A percentile compares a stretch with the other conserved stretches of the same genome.
phyloP scores from a whole-genome alignment of 169 alveolate genomes.

The Eimeria acervulina region DNA sequence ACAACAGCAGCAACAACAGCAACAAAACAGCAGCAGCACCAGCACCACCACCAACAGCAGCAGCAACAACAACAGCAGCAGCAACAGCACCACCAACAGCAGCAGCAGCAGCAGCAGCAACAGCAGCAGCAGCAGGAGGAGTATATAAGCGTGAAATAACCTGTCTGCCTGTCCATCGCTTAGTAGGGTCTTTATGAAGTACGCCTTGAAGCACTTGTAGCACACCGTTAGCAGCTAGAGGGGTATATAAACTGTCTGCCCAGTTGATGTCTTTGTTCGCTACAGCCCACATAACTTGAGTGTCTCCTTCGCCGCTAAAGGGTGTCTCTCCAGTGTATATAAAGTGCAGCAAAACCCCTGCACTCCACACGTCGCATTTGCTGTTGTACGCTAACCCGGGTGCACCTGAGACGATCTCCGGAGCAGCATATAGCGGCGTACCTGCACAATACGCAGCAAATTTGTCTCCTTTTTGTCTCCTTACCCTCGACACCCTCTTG shows the following conservation, averaged over 20 bases:
- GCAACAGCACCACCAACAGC: too few species aligned
- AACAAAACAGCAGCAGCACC: too few species aligned
- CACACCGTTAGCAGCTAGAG: neutral
- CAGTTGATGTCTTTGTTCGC: constrained; percentile 3
- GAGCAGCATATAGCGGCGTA: constrained; percentile 27
- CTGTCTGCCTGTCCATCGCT: constrained; percentile 41
- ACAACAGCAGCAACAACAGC: too few species aligned
- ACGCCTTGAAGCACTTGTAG: neutral
- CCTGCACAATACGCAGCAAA: too few species aligned
- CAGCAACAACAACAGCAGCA: too few species aligned
- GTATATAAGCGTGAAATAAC: too few species aligned
- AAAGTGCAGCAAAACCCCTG: constrained; percentile 34
- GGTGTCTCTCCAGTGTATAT: neutral
- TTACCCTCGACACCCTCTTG: too few species aligned
- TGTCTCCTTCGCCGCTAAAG: neutral
- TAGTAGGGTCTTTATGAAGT: neutral
- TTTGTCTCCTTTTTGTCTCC: too few species aligned
- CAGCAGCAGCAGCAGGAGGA: too few species aligned
- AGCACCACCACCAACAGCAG: too few species aligned
- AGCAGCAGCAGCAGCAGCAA: too few species aligned
- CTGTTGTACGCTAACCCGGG: constrained; percentile 14
- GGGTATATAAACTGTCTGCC: neutral
- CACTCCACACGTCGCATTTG: constrained; percentile 28
- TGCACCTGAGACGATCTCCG: constrained; percentile 1
- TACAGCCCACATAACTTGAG: constrained; percentile 36